Percentiles rank a stretch among this genome's conserved stretches.
Conservation (phyloP, 768 basidiomycete genomes). For the Omphalotus guepiniiformis region DNA sequence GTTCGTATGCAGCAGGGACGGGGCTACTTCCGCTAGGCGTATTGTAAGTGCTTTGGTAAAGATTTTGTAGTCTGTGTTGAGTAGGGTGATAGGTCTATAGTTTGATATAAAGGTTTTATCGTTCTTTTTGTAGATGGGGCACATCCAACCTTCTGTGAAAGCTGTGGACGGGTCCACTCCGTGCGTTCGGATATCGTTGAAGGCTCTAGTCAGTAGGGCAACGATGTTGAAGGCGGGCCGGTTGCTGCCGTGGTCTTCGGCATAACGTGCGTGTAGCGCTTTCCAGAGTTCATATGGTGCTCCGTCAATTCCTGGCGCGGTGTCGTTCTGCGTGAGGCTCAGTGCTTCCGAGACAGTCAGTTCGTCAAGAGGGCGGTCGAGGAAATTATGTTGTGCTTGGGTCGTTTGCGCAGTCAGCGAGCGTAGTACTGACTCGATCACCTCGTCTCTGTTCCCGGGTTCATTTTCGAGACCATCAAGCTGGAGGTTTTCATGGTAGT, state of each 20-base stretch:
- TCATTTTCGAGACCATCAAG: background rate
- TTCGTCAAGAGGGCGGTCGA: background rate
- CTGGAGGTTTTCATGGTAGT: slow-evolving; percentile 27
- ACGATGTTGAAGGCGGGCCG: slow-evolving; percentile 6
- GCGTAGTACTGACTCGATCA: background rate
- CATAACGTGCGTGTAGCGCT: background rate
- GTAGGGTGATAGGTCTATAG: slow-evolving; percentile 18
- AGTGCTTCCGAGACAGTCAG: background rate
- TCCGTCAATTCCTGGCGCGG: slow-evolving; percentile 9
- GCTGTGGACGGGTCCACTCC: background rate
- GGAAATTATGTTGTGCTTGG: background rate
- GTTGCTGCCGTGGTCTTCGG: background rate
- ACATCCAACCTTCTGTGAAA: slow-evolving; percentile 21
- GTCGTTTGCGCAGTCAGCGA: background rate
- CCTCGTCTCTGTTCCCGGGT: background rate
- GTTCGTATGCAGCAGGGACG: slow-evolving; percentile 13
- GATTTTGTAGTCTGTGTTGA: slow-evolving; percentile 30
- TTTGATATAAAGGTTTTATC: slow-evolving; percentile 13
- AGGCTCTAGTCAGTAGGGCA: background rate
- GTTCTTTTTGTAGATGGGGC: slow-evolving; percentile 28
- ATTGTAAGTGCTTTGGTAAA: slow-evolving; percentile 21
- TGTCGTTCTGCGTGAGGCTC: background rate
- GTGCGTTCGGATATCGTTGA: slow-evolving; percentile 14
- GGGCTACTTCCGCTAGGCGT: slow-evolving; percentile 11
- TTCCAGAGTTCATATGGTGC: slow-evolving; percentile 17